A percentile compares a stretch with the other conserved stretches of the same genome.
Conservation (phyloP, 2,329 filamentous ascomycete species). For the Pseudogymnoascus pannorum region DNA sequence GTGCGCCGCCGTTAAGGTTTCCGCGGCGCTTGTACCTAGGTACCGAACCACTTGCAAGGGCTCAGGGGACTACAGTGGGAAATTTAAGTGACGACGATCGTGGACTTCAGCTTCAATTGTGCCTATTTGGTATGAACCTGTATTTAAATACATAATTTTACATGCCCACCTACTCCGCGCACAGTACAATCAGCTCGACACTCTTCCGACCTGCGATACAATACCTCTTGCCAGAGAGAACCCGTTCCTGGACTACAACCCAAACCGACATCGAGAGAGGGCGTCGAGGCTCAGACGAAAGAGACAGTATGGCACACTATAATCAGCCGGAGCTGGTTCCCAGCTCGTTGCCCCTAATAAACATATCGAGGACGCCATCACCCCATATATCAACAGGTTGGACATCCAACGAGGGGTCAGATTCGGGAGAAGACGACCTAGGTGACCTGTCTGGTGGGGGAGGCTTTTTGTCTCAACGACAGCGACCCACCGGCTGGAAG, state of each 20-base stretch:
- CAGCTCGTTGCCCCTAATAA: conserved; percentile 36
- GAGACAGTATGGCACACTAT: conserved; percentile 11
- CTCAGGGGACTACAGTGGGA: neutral
- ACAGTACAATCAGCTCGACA: conserved; percentile 26
- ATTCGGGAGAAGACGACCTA: conserved; percentile 40
- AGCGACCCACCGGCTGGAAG: conserved; percentile 26
- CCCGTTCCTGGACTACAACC: conserved; percentile 9
- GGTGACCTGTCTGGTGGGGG: conserved; percentile 31
- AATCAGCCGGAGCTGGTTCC: conserved; percentile 20
- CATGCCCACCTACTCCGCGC: conserved; percentile 24
- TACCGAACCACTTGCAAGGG: conserved; percentile 5
- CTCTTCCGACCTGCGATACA: conserved; percentile 33
- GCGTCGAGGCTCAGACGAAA: neutral
- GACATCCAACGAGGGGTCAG: conserved; percentile 31
- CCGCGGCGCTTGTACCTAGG: conserved; percentile 7
- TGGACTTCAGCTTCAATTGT: neutral
- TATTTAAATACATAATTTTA: conserved; percentile 9
- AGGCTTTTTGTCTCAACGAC: conserved; percentile 22
- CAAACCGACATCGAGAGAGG: neutral
- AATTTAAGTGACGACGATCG: conserved; percentile 7
- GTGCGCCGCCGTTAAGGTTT: conserved; percentile 1
- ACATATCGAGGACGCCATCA: conserved; percentile 36
- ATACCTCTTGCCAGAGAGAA: conserved; percentile 27
- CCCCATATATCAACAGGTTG: conserved; percentile 38
- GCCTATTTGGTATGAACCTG: neutral